A percentile compares a stretch with the other conserved stretches of the same genome.
These are phyloP conservation scores for Catharanthus roseus DNA, from an alignment of 257 asterid species.

Conservation along the genomic window DNA sequence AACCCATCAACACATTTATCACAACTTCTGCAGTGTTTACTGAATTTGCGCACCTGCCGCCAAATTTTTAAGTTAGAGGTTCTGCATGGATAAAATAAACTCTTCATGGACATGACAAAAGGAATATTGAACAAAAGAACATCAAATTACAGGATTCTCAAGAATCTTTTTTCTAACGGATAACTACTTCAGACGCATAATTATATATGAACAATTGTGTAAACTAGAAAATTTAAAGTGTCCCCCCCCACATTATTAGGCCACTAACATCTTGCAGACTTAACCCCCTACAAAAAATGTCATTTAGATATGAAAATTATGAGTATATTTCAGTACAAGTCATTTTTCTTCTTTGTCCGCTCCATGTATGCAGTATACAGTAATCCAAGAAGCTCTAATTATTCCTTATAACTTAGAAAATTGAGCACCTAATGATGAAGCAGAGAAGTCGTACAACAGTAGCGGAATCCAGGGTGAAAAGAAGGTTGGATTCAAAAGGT, in stretches of 20 bases:
- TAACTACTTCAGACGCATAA: background rate
- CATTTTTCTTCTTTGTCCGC: too few species aligned
- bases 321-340: background rate
- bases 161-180: too few species aligned
- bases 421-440: background rate
- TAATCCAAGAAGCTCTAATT: too few species aligned
- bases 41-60: constrained; percentile 80
- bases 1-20: constrained; percentile 99
- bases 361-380: too few species aligned
- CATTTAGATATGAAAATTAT: too few species aligned
- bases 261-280: background rate
- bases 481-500: too few species aligned
- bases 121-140: background rate
- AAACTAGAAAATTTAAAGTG: too few species aligned
- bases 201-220: too few species aligned
- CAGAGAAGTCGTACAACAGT: background rate
- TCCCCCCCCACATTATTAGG: background rate
- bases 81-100: background rate
- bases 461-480: background rate
- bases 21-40: constrained; percentile 99
- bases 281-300: background rate
- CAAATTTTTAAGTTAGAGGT: constrained; percentile 4
- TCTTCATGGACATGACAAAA: background rate
- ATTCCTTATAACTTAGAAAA: background rate
- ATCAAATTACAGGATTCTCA: background rate